Evolutionary conservation across 441 rosid genomes (phyloP), one percentile per base, ranked within the genome.

Genomic region (Adansonia madagascariensis): DNA sequence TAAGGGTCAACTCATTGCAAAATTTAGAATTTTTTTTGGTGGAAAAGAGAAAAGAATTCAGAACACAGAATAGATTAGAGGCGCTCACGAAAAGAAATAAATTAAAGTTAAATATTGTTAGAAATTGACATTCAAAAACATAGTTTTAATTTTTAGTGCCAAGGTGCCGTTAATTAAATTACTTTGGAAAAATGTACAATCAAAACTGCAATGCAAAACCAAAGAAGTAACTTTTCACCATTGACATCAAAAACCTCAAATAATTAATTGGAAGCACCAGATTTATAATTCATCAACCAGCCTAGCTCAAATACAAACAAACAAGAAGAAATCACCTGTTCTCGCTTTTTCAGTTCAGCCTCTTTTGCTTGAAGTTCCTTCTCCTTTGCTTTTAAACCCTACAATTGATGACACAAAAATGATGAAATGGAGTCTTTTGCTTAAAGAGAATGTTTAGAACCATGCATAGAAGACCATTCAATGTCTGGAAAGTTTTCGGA

Each of bases 281-380:
- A 62, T 27, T 31, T 61, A 69, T 8, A 35, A 44, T 27, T 4
- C 6, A 49, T 53, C 70, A 44, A 44, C 11, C 52, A 49, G 35
- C 61, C 46, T 79, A n/a, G 8, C 70, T 41, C 43, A 12, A 56
- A 39, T 1, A 68, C 15, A 39, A 57, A 49, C 60, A 75, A 22
- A 14, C 55, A 50, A 71, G 14, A 72, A 53, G 62, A 41, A 77
- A 80, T 81, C 77, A 94, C 99, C 96, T 96, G 93, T 75, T 94
- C 99, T 78, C 88, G 90, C 79, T 64, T 91, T 79, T 84, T 90
- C 84, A 96, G 52, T 82, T 94, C 98, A 15, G 97, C 97, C 89
- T 96, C 99, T 82, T 87, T 96, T 73, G 93, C 96, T 70, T 88
- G 94, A 69, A 96, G 99, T 80, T 92, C 97, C 91, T 83, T 91